Conservation (phyloP, 495 filamentous ascomycete genomes). For the Penicillium coprophilum region DNA sequence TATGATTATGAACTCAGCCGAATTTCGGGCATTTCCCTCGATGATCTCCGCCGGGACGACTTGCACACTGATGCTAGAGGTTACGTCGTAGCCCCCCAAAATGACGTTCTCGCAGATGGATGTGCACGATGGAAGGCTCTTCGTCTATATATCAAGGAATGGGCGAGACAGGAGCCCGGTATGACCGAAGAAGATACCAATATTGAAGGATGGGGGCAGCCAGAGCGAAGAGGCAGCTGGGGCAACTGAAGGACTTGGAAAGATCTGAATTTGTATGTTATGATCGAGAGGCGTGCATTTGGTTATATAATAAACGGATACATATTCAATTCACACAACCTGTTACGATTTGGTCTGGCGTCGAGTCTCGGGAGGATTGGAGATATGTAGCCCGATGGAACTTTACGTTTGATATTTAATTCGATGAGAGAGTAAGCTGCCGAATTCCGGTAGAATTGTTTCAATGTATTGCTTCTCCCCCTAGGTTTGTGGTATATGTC, state of each 20-base stretch:
- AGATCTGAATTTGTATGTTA: slow-evolving; percentile 1
- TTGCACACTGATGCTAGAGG: slow-evolving; percentile 60
- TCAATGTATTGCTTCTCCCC: background rate
- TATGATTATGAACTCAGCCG: slow-evolving; percentile 81
- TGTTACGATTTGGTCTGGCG: background rate
- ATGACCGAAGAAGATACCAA: slow-evolving; percentile 53
- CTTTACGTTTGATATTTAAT: background rate
- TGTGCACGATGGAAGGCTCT: slow-evolving; percentile 80
- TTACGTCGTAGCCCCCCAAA: slow-evolving; percentile 57
- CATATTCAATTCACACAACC: background rate
- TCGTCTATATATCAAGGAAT: slow-evolving; percentile 76
- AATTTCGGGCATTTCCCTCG: slow-evolving; percentile 65
- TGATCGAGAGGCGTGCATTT: slow-evolving; percentile 10
- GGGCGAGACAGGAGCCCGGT: slow-evolving; percentile 74
- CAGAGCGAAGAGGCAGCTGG: slow-evolving; percentile 78
- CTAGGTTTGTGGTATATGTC: background rate
- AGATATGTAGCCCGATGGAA: background rate
- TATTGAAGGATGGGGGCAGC: slow-evolving; percentile 66
- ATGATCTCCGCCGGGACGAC: slow-evolving; percentile 72
- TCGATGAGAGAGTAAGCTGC: background rate
- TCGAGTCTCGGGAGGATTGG: background rate
- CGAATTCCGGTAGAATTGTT: background rate
- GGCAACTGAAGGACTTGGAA: slow-evolving; percentile 52
- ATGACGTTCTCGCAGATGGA: slow-evolving; percentile 37
- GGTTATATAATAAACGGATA: background rate